Evolutionary conservation across 345 rosid genomes (phyloP), one percentile per base, ranked within the genome.

Genomic region (Hevea brasiliensis): DNA sequence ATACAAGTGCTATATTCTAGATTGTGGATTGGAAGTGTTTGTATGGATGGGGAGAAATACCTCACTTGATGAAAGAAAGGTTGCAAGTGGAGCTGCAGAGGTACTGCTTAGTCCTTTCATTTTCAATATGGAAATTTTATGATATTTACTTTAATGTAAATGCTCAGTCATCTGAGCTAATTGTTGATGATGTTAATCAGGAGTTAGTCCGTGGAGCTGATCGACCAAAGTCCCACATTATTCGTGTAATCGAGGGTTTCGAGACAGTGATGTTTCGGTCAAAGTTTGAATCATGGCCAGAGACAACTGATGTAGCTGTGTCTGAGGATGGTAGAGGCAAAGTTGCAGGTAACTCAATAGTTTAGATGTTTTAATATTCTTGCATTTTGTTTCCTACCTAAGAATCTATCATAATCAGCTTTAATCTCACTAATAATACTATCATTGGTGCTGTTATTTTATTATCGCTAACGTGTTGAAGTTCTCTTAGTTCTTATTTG

Each of bases 261-360:
- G 99, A 96, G 86, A 90, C 99, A 0, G 96, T 96, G 68, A 83
- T 84, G 85, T 93, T 96, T 78, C 83, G 92, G 72, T 91, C 91
- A 1, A 93, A 90, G 84, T 96, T 96, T 84, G 93, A 88, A 67
- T 86, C 92, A 50, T 96, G 99, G 99, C 97, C 98, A 15, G 79
- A 82, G 79, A 74, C 84, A 45, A 76, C 82, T 79, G 81, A 84
- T 45, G 88, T 77, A 68, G 74, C 96, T 32, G 95, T 91, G 48
- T 85, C 98, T 6, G 93, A 88, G 84, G 98, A 93, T 81, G 99
- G 99, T 74, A 88, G 97, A 84, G 97, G 99, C 86, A 93, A 93
- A 84, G 98, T 96, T 75, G 99, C 99, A 74, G 98, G 99, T 96
- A 65, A 66, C 50, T 72, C 27, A 63, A 35, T 72, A n/a, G 71